Base-by-base conservation (phyloP, 2,329 filamentous ascomycete species). In the Zymoseptoria tritici region DNA sequence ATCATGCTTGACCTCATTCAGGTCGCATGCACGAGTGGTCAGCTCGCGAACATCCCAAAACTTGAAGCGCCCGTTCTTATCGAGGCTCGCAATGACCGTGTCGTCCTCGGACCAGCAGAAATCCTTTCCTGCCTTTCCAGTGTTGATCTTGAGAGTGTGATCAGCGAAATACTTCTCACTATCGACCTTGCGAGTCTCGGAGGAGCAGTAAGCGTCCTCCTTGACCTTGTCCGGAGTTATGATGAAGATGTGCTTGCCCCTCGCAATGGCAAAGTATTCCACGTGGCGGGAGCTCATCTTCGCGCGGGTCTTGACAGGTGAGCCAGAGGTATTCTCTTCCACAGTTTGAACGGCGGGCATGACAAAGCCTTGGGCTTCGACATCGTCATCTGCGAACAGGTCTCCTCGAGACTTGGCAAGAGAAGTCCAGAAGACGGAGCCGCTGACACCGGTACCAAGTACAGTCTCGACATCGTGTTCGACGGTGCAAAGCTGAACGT, bases 101-200 rank as follows among this genome's bases (percentile, higher is more conserved):
- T 99, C 94, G 74, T 99, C 94, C 74, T 96, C 92, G 75, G 93
- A 97, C 77, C 99, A 99, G 53, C 87, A 89, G 73, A 99, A 99
- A 74, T 99, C 94, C 76, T 99, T 99, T 64, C 92, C 94, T 66
- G 94, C 93, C 79, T 99, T 99, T 67, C 93, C 94, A 63, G 92
- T 97, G 67, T 93, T 91, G 75, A 99, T 96, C 76, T 92, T 95
- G 65, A 97, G 80, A 54, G 89, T 89, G 70, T 90, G 92, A 72
- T 97, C 88, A 71, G 87, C 87, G 66, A 94, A 84, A 64, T 96
- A 91, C 71, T 86, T 89, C 72, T 96, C 91, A 0, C 90, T 94
- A 72, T 97, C 89, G 62, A 96, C 91, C 49, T 80, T 79, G 54
- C 82, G 80, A 61, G 81, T 80, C 51, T 77, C 75, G 11, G 76